A percentile compares a stretch with the other conserved stretches of the same genome.
phyloP scores from a whole-genome alignment of 305 asterid species.

The Galium porrigens region DNA sequence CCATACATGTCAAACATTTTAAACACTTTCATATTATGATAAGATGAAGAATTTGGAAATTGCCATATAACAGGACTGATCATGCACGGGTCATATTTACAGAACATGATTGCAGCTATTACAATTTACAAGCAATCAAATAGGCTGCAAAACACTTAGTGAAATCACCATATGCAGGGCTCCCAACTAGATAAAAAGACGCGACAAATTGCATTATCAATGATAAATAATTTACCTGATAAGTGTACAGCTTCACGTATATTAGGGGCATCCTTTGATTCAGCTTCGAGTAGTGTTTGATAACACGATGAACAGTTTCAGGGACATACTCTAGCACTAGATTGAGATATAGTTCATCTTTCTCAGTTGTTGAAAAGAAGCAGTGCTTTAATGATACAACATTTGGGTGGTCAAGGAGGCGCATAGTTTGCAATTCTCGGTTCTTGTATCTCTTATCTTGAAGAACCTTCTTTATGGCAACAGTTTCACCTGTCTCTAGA shows the following conservation, averaged over 20 bases:
- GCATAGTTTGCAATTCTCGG: slow-evolving; percentile 91
- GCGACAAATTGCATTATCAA: slow-evolving; percentile 2
- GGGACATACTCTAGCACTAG: slow-evolving; percentile 96
- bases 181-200: not conserved
- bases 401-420: slow-evolving; percentile 90
- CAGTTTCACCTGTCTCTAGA: slow-evolving; percentile 83
- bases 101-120: not conserved
- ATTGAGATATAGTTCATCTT: slow-evolving; percentile 82
- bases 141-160: not conserved
- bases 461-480: slow-evolving; percentile 84
- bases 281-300: slow-evolving; percentile 76
- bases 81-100: not conserved
- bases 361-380: slow-evolving; percentile 91
- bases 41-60: not conserved
- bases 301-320: slow-evolving; percentile 89
- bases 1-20: not conserved
- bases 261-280: slow-evolving; percentile 87
- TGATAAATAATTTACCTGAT: slow-evolving; percentile 48
- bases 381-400: slow-evolving; percentile 80
- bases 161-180: not conserved
- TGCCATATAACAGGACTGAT: not conserved
- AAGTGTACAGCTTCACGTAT: slow-evolving; percentile 78
- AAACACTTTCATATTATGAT: not conserved
- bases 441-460: slow-evolving; percentile 92
- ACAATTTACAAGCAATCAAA: not conserved